Evolutionary conservation across 1,139 yeast species (phyloP), one percentile per base, ranked within the genome.

Genomic region (Lipomyces yarrowii): DNA sequence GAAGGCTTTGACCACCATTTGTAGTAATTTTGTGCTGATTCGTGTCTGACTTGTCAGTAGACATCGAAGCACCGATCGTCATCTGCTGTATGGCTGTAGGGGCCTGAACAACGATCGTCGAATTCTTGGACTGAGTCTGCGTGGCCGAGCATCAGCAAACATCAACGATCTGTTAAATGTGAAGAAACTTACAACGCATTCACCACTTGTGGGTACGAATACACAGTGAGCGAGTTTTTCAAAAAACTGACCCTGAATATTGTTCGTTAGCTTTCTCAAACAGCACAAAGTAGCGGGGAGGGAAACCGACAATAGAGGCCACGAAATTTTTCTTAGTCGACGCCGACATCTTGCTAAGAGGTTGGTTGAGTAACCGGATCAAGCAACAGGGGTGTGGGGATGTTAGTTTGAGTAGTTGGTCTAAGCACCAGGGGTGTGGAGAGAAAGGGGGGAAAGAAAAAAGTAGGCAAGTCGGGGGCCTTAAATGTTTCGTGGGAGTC

Each of bases 41-140:
- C 21, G 48, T 8, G 18, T 18, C 10, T 42, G 48, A 15, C 8
- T 18, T 18, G 48, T 7, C 15, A 42, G 8, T 6, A 3, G 21
- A 8, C 18, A 21, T n/a, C 23, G 8, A 21, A 42, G 21, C 11
- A 42, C 8, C 21, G 23, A 7, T 42, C 48, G 48, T 42, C 48
- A 42, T 42, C n/a, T 10, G 48, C 48, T 42, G 48, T 42, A n/a
- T 42, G 48, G 48, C 48, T 42, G 48, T 42, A 42, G 48, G 48
- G n/a, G 48, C 48, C 48, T 42, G 48, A 42, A 42, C 48, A 18
- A 42, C 48, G 48, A 42, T 42, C 21, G 48, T 42, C 48, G 48
- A 42, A 21, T 42, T 21, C 21, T 18, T 7, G 2, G 48, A 6
- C 4, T 21, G 23, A 1, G 2, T n/a, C 48, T 42, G 6, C 18